A percentile compares a stretch with the other conserved stretches of the same genome.
phyloP scores from a whole-genome alignment of 345 rosid species.

The Lumnitzera racemosa region DNA sequence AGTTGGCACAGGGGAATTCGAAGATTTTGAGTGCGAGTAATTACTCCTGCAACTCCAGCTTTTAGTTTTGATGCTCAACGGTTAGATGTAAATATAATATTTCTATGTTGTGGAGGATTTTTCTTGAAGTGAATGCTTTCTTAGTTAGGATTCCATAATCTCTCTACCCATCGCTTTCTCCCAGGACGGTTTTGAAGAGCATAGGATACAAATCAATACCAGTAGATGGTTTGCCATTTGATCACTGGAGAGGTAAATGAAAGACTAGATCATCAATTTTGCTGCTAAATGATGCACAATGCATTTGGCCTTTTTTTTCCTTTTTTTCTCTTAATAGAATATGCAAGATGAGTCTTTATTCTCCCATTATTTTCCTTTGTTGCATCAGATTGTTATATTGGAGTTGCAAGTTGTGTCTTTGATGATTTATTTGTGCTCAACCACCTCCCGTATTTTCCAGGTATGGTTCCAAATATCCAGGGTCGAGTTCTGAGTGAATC shows the following conservation, averaged over 20 bases:
- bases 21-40: constrained; percentile 75
- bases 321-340: too few species aligned
- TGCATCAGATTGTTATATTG: too few species aligned
- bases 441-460: constrained; percentile 23
- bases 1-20: constrained; percentile 67
- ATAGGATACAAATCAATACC: constrained; percentile 89
- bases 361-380: too few species aligned
- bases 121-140: background rate
- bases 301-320: too few species aligned
- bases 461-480: constrained; percentile 59
- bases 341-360: too few species aligned
- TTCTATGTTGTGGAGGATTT: too few species aligned
- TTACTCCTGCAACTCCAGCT: constrained; percentile 5
- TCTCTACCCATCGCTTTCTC: constrained; percentile 10
- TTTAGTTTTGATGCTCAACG: background rate
- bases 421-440: too few species aligned
- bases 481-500: constrained; percentile 59
- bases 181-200: constrained; percentile 82
- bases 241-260: constrained; percentile 59
- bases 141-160: background rate
- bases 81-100: too few species aligned
- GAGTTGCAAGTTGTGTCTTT: too few species aligned
- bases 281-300: background rate
- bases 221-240: constrained; percentile 67
- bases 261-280: background rate